Conservation (phyloP, 2,329 filamentous ascomycete species). For the Penicillium sp. region DNA sequence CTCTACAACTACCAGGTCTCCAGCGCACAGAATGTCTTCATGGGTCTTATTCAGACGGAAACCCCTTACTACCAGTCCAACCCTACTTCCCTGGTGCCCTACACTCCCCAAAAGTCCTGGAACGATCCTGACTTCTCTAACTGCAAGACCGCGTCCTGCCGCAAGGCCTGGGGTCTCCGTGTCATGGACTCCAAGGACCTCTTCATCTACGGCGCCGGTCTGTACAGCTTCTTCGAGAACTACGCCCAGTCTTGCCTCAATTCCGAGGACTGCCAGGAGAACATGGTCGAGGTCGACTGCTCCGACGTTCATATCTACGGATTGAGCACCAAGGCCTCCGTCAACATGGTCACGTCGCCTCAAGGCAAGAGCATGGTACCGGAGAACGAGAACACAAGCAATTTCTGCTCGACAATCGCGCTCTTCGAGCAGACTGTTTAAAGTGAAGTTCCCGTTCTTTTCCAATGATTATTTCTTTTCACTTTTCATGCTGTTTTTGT, state of each 20-base stretch:
- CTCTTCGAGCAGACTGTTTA: constrained; percentile 43
- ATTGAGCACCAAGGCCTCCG: constrained; percentile 73
- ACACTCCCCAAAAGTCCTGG: constrained; percentile 39
- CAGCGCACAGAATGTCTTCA: constrained; percentile 77
- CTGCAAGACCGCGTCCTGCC: constrained; percentile 63
- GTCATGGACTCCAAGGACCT: constrained; percentile 69
- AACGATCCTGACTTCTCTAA: constrained; percentile 68
- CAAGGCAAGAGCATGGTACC: constrained; percentile 40
- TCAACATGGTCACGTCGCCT: constrained; percentile 69
- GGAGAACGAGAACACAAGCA: constrained; percentile 46
- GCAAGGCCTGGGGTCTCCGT: constrained; percentile 78
- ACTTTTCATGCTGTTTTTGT: neutral
- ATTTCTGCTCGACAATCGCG: constrained; percentile 50
- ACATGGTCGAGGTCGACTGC: constrained; percentile 75
- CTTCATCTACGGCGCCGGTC: constrained; percentile 71
- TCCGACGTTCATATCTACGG: constrained; percentile 68
- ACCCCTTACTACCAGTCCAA: constrained; percentile 86
- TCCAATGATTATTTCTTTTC: neutral
- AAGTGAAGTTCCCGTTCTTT: constrained; percentile 1
- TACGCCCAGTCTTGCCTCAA: constrained; percentile 72
- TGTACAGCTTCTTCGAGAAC: constrained; percentile 86
- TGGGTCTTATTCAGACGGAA: constrained; percentile 85
- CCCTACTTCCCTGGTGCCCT: constrained; percentile 66
- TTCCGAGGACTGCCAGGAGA: constrained; percentile 72
- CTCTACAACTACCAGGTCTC: constrained; percentile 82